These are phyloP conservation scores for Paecilomyces niveus DNA, from an alignment of 2,329 filamentous ascomycete genomes.

Conservation along the genomic window DNA sequence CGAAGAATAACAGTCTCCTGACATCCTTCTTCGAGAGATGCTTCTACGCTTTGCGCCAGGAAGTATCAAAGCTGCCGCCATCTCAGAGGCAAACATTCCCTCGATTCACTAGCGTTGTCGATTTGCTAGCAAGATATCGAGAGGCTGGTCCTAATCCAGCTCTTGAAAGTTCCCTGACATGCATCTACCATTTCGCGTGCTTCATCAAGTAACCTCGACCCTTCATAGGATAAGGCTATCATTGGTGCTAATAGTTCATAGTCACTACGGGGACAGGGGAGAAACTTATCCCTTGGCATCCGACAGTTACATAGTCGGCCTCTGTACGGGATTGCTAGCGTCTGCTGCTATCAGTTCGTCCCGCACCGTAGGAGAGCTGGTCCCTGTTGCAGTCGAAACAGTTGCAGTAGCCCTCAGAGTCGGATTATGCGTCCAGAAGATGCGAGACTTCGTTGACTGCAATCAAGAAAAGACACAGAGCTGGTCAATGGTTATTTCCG, in stretches of 20 bases:
- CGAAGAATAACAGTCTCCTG: slow-evolving; percentile 36
- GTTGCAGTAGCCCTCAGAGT: slow-evolving; percentile 38
- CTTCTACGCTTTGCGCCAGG: slow-evolving; percentile 33
- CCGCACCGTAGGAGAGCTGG: slow-evolving; percentile 34
- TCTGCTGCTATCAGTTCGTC: slow-evolving; percentile 34
- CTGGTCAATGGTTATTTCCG: slow-evolving; percentile 36
- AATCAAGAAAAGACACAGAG: slow-evolving; percentile 21
- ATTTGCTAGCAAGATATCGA: slow-evolving; percentile 28
- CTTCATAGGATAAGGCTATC: neutral
- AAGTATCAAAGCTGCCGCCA: slow-evolving; percentile 29
- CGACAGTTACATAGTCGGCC: slow-evolving; percentile 32
- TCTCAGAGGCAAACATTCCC: slow-evolving; percentile 30
- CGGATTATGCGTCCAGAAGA: slow-evolving; percentile 33
- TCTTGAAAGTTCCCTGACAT: slow-evolving; percentile 37
- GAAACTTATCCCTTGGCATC: slow-evolving; percentile 32
- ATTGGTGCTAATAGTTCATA: slow-evolving; percentile 14
- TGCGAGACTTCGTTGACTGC: slow-evolving; percentile 30
- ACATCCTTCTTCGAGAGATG: slow-evolving; percentile 37
- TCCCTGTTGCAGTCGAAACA: slow-evolving; percentile 34
- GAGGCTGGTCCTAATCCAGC: slow-evolving; percentile 29
- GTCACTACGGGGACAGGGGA: slow-evolving; percentile 36
- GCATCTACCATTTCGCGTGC: slow-evolving; percentile 36
- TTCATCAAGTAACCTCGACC: slow-evolving; percentile 36
- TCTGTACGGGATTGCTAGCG: slow-evolving; percentile 38
- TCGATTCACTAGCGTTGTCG: slow-evolving; percentile 32